Evolutionary conservation across 345 rosid species (phyloP).

Genomic region (Melastoma malabathricum): DNA sequence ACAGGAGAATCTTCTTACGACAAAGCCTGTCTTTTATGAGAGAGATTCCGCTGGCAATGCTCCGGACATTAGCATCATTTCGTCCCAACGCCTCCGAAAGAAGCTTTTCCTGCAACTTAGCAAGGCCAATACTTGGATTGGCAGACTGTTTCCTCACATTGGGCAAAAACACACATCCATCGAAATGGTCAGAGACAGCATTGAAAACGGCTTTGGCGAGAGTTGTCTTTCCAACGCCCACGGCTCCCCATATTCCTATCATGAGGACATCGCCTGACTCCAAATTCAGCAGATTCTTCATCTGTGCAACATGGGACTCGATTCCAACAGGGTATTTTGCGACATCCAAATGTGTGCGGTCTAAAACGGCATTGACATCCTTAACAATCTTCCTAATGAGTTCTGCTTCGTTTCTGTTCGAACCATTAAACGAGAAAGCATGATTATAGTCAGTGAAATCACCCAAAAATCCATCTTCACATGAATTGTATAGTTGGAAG

Average conservation of each 20-base stretch:
- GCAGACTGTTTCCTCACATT: slow-evolving; percentile 19
- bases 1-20: slow-evolving; percentile 5
- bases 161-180: slow-evolving; percentile 16
- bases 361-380: no score
- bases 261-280: not conserved
- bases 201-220: slow-evolving; percentile 20
- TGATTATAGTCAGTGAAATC: no score
- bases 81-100: slow-evolving; percentile 1
- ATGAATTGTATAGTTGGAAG: no score
- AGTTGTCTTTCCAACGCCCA: slow-evolving; percentile 11
- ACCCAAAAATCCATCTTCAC: no score
- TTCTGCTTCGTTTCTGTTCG: no score
- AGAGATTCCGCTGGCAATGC: not conserved
- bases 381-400: no score
- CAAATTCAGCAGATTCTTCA: not conserved
- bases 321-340: slow-evolving; percentile 3
- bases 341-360: no score
- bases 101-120: slow-evolving; percentile 8
- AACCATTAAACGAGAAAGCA: no score
- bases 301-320: not conserved
- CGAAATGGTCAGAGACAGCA: slow-evolving; percentile 10
- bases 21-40: slow-evolving; percentile 1
- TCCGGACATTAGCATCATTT: not conserved
- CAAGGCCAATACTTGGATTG: not conserved
- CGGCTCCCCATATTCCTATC: slow-evolving; percentile 9